Percentiles rank a stretch among this genome's conserved stretches.
These are phyloP conservation scores for Thymus quinquecostatus DNA, from an alignment of 257 asterid genomes.

Conservation along the genomic window DNA sequence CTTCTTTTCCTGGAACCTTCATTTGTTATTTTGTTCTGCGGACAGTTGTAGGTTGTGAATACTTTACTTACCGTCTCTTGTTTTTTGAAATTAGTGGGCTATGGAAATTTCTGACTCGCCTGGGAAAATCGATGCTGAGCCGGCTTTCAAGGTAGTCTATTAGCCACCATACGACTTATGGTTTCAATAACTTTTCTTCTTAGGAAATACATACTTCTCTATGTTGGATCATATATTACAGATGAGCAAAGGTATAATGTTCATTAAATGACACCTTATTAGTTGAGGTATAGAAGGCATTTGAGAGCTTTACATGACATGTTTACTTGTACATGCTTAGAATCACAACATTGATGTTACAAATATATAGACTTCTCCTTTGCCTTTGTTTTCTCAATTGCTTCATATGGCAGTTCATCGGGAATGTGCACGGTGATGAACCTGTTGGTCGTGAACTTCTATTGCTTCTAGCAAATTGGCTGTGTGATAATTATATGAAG, in stretches of 20 bases:
- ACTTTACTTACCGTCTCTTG: conserved; percentile 23
- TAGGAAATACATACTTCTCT: background rate
- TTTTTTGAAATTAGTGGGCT: conserved; percentile 39
- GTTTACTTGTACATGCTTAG: background rate
- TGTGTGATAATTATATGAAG: conserved; percentile 82
- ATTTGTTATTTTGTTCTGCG: conserved; percentile 11
- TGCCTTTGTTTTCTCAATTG: conserved; percentile 23
- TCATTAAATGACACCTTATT: background rate
- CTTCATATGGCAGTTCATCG: conserved; percentile 77
- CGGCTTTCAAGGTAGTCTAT: conserved; percentile 48
- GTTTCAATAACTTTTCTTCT: background rate
- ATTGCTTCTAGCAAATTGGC: conserved; percentile 82
- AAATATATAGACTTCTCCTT: background rate
- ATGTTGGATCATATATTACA: background rate
- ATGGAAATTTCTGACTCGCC: conserved; percentile 48
- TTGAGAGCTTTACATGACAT: background rate
- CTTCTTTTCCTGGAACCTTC: conserved; percentile 25
- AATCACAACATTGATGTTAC: background rate
- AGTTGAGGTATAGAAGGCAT: conserved; percentile 1
- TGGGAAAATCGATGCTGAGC: conserved; percentile 46
- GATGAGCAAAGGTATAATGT: background rate
- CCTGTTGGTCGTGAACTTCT: conserved; percentile 99
- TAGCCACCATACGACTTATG: conserved; percentile 12
- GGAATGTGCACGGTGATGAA: conserved; percentile 98
- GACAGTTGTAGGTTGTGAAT: conserved; percentile 26